Evolutionary conservation across 495 filamentous ascomycete genomes (phyloP).

Genomic region (Paragyromitra xinjiangensis): DNA sequence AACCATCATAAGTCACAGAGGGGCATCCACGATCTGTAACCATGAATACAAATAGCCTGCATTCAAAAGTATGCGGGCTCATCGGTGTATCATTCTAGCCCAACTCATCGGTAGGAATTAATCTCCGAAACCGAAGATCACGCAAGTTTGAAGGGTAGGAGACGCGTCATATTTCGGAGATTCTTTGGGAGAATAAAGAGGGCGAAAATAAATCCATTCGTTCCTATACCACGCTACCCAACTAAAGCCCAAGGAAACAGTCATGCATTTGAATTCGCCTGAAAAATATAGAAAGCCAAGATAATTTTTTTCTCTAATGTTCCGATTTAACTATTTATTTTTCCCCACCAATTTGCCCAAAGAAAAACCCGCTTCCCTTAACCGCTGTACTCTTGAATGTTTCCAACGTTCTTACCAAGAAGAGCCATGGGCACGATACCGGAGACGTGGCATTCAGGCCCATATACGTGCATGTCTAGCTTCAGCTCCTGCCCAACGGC

Average conservation of each 20-base stretch:
- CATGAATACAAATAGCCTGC: neutral
- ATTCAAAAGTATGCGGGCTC: neutral
- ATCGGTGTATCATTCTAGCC: neutral
- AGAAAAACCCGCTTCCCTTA: conserved; percentile 47
- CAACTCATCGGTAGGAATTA: neutral
- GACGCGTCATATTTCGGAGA: neutral
- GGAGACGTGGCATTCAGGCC: conserved; percentile 88
- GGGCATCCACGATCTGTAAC: neutral
- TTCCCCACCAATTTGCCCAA: conserved; percentile 52
- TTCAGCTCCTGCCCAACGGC: conserved; percentile 90
- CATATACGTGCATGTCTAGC: conserved; percentile 94
- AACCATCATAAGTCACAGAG: neutral
- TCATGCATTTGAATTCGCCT: conserved; percentile 64
- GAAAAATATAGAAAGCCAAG: conserved; percentile 60
- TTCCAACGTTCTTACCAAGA: conserved; percentile 59
- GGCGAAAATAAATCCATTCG: neutral
- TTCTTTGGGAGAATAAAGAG: neutral
- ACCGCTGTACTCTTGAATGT: conserved; percentile 56
- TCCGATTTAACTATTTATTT: conserved; percentile 52
- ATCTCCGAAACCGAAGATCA: neutral
- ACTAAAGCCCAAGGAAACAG: conserved; percentile 62
- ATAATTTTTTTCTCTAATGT: conserved; percentile 62
- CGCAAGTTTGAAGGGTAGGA: neutral
- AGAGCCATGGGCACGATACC: conserved; percentile 73
- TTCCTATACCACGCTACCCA: conserved; percentile 63